phyloP scores from a whole-genome alignment of 495 filamentous ascomycete species.

The Tuber indicum region DNA sequence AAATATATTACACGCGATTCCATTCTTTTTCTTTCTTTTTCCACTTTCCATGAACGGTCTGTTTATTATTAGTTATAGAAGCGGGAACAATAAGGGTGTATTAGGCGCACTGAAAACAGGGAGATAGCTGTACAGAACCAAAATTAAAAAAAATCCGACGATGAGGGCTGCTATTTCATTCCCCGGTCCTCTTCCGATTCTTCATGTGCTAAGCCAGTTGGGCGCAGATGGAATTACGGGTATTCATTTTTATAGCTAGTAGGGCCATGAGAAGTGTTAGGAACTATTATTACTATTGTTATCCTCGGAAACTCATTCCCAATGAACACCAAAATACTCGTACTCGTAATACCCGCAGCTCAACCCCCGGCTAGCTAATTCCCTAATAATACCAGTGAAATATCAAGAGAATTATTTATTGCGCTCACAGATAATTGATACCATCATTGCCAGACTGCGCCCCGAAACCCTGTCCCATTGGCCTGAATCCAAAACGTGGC shows the following conservation, averaged over 20 bases:
- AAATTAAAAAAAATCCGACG: neutral
- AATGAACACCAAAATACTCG: neutral
- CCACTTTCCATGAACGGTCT: constrained; percentile 2
- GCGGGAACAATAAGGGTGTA: constrained; percentile 4
- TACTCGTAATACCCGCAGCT: neutral
- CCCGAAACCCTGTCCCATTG: neutral
- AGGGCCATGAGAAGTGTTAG: neutral
- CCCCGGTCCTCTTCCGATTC: neutral
- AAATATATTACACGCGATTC: neutral
- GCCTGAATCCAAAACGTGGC: neutral
- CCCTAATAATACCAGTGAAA: neutral
- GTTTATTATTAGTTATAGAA: constrained; percentile 5
- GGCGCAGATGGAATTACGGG: neutral
- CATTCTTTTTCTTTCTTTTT: neutral
- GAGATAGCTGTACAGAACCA: constrained; percentile 1
- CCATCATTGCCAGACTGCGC: neutral
- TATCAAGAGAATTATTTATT: neutral
- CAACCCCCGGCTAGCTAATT: neutral
- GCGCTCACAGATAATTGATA: neutral
- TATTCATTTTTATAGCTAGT: neutral
- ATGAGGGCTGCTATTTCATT: neutral
- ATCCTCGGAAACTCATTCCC: neutral
- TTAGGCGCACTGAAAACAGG: neutral
- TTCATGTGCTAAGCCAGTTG: neutral
- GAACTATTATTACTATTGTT: neutral